phyloP scores from a whole-genome alignment of 1,139 yeast species.

The Candida glucosophila region DNA sequence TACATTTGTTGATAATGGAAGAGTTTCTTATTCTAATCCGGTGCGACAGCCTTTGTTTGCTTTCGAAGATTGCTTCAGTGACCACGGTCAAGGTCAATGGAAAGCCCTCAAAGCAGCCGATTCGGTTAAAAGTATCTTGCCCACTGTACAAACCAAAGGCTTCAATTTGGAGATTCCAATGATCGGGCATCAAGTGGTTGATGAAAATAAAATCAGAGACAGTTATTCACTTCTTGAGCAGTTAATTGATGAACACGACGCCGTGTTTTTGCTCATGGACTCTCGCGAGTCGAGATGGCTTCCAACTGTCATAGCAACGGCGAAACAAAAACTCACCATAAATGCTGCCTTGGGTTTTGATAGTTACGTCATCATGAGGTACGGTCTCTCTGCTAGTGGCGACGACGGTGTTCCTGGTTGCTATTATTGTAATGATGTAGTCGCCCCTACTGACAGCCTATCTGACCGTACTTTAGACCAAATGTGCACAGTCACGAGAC shows the following conservation, averaged over 20 bases:
- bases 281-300: constrained; percentile 95
- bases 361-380: constrained; percentile 86
- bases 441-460: constrained; percentile 83
- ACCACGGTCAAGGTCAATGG: constrained; percentile 46
- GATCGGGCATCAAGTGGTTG: constrained; percentile 82
- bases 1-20: constrained; percentile 84
- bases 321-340: constrained; percentile 61
- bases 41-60: constrained; percentile 85
- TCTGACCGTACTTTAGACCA: constrained; percentile 86
- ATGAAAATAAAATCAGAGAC: constrained; percentile 28
- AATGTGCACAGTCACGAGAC: constrained; percentile 97
- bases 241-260: constrained; percentile 66
- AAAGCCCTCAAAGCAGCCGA: constrained; percentile 77
- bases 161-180: constrained; percentile 72
- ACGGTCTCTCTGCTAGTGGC: constrained; percentile 47
- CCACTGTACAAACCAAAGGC: constrained; percentile 63
- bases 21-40: constrained; percentile 86
- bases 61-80: constrained; percentile 66
- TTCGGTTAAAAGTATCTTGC: constrained; percentile 64
- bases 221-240: constrained; percentile 45
- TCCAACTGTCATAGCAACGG: constrained; percentile 74
- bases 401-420: constrained; percentile 50
- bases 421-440: constrained; percentile 91
- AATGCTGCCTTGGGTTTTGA: constrained; percentile 96
- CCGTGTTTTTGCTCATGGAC: constrained; percentile 75